Evolutionary conservation across 2,329 filamentous ascomycete genomes (phyloP), one percentile per base, ranked within the genome.

Genomic region (Aspergillus carbonarius): DNA sequence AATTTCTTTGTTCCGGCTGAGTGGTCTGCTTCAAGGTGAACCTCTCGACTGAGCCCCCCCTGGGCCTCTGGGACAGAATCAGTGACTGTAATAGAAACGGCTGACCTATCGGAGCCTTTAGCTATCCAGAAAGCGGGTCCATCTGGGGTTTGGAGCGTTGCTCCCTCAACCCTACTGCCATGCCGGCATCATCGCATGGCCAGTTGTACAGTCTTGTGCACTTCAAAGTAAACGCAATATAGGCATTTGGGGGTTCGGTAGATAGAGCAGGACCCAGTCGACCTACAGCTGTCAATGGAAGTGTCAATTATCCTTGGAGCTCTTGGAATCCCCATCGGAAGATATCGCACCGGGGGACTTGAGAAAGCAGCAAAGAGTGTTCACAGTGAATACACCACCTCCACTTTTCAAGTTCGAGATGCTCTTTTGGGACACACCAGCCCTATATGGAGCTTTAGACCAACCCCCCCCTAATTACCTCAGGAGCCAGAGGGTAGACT

Each of bases 391-490:
- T 47, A 10, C 23, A 7, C 27, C 15, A 6, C 23, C 23, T 12
- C 35, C 35, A 2, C 2, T 15, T 17, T 47, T 5, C 42, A 27
- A 30, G 4, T 47, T 8, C 23, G 15, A 17, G 15, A n/a, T 47
- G 9, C 42, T 13, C 10, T 12, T 27, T 25, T 25, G 27, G 42
- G 42, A 27, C 12, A n/a, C 13, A 39, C 49, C 49, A 15, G 34
- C 57, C 54, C 27, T 46, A 51, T 58, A 32, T 7, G 30, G 58
- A 58, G 37, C 35, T 57, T 56, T 56, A 62, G 58, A 57, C 61
- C 63, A 63, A 52, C 63, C 63, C 12, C 30, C 30, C 63, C 46
- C 47, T n/a, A 58, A 60, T 65, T 60, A 55, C 60, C 39, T 7
- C 32, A 39, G 42, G n/a, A 8, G 18, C 44, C 32, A 18, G 7